Evolutionary conservation across 495 filamentous ascomycete genomes (phyloP).

Genomic region (Tuber calosporum): DNA sequence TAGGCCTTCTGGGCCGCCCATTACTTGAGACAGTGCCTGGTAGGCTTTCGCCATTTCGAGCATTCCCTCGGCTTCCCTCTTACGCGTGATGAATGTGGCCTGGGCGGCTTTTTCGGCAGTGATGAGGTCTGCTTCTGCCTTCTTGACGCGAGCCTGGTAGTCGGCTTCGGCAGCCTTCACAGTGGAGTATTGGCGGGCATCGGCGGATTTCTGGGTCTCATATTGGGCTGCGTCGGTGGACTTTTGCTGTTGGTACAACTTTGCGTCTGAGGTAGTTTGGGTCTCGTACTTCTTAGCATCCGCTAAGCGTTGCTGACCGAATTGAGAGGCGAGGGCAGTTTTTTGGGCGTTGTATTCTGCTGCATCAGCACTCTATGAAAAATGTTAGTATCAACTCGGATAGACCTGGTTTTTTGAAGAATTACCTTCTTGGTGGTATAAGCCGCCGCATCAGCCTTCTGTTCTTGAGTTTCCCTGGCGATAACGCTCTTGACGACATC

Average conservation of each 20-base stretch:
- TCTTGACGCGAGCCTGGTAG: conserved; percentile 42
- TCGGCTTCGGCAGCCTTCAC: conserved; percentile 44
- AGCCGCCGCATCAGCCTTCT: conserved; percentile 61
- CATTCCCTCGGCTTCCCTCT: conserved; percentile 68
- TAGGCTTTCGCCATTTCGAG: conserved; percentile 71
- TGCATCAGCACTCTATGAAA: conserved; percentile 51
- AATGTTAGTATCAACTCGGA: conserved; percentile 3
- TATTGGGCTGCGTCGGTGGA: conserved; percentile 50
- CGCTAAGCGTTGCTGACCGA: conserved; percentile 29
- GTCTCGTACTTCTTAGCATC: conserved; percentile 49
- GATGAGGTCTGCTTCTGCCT: conserved; percentile 46
- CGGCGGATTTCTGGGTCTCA: conserved; percentile 35
- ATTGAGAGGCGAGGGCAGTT: conserved; percentile 49
- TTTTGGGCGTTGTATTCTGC: conserved; percentile 53
- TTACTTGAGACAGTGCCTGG: conserved; percentile 56
- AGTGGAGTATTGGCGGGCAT: conserved; percentile 42
- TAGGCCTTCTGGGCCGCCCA: conserved; percentile 67
- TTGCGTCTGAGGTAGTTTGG: conserved; percentile 53
- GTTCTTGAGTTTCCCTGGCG: conserved; percentile 60
- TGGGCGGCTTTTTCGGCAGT: conserved; percentile 56
- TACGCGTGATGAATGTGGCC: conserved; percentile 53
- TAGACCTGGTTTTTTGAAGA: not conserved
- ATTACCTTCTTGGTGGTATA: conserved; percentile 43
- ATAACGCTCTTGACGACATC: conserved; percentile 75
- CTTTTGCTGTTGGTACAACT: conserved; percentile 53